These are phyloP conservation scores for Sphagnurus paluster DNA, from an alignment of 1,284 basidiomycete genomes.

Conservation along the genomic window DNA sequence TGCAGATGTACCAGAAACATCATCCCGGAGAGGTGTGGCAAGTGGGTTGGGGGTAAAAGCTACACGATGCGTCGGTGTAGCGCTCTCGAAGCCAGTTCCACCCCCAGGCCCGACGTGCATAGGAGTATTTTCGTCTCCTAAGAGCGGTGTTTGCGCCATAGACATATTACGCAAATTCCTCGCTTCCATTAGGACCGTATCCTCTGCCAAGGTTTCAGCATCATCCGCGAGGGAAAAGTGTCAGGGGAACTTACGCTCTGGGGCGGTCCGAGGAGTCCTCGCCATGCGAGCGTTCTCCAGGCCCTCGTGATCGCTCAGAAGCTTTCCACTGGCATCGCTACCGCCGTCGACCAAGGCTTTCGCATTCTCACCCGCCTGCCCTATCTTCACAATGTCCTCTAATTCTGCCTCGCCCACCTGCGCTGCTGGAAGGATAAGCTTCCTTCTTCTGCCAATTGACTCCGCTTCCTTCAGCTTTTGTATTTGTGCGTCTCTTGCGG, in stretches of 20 bases:
- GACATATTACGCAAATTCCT: constrained; percentile 94
- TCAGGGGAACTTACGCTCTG: constrained; percentile 67
- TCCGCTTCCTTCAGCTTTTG: constrained; percentile 97
- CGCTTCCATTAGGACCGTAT: constrained; percentile 93
- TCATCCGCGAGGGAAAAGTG: constrained; percentile 3
- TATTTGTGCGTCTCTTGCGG: constrained; percentile 94
- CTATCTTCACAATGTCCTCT: constrained; percentile 99
- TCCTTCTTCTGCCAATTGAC: constrained; percentile 87
- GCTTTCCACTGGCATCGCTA: constrained; percentile 80
- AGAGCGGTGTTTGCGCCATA: constrained; percentile 88
- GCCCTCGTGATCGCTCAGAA: constrained; percentile 92
- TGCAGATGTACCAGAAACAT: constrained; percentile 48
- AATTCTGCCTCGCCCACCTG: constrained; percentile 96
- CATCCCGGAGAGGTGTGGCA: constrained; percentile 73
- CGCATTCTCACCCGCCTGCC: constrained; percentile 87
- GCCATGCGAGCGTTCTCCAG: constrained; percentile 88
- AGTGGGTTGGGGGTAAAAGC: constrained; percentile 96
- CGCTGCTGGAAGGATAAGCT: constrained; percentile 84
- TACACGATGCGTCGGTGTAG: constrained; percentile 86
- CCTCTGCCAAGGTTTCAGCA: constrained; percentile 54
- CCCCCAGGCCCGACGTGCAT: constrained; percentile 70
- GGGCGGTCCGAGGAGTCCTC: constrained; percentile 89
- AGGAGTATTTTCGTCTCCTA: constrained; percentile 97
- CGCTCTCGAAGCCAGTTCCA: constrained; percentile 89
- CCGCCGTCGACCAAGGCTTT: constrained; percentile 82